Evolutionary conservation across 2,329 filamentous ascomycete species (phyloP), one percentile per base, ranked within the genome.

Genomic region (Monosporascus sp.): DNA sequence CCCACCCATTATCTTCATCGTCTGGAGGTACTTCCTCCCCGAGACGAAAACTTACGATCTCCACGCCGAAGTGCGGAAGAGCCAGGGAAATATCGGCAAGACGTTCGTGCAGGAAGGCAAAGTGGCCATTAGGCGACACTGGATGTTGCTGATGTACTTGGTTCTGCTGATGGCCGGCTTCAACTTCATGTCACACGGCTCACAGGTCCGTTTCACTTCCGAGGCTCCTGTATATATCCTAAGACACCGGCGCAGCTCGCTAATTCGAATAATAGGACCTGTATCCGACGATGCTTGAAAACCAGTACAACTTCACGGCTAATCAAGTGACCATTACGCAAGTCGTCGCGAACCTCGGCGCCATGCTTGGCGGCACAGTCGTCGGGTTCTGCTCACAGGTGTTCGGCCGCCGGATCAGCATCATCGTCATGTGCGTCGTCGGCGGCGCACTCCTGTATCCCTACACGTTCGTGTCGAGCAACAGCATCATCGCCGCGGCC

Each of bases 111-210:
- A 79, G 1, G 90, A 96, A 71, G 90, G 88, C 56, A 89, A 88
- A 63, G 82, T 92, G 0, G 91, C 90, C 0, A 65, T 96, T 31
- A 86, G 83, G 70, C 81, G 83, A 11, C 90, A 96, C 70, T 96
- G 91, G 91, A 59, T 90, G 16, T 71, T 95, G 2, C 76, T 96
- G 52, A 75, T 85, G 37, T 96, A 96, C 71, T 77, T 96, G 53
- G 89, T 96, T 7, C 75, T 96, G 20, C 76, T 96, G 40, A 95
- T 95, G 90, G 87, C 90, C 2, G 90, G 90, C 4, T 94, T 96
- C 76, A 96, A 95, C 73, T 95, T 94, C 67, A 91, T 94, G 88
- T 88, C 85, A 19, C 89, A 92, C 66, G 88, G 88, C 51, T 87
- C 83, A 22, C 70, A 88, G 43, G 43, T 46, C 16, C 40, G 40